These are phyloP conservation scores for Colletotrichum truncatum DNA, from an alignment of 2,329 filamentous ascomycete genomes.

Conservation along the genomic window DNA sequence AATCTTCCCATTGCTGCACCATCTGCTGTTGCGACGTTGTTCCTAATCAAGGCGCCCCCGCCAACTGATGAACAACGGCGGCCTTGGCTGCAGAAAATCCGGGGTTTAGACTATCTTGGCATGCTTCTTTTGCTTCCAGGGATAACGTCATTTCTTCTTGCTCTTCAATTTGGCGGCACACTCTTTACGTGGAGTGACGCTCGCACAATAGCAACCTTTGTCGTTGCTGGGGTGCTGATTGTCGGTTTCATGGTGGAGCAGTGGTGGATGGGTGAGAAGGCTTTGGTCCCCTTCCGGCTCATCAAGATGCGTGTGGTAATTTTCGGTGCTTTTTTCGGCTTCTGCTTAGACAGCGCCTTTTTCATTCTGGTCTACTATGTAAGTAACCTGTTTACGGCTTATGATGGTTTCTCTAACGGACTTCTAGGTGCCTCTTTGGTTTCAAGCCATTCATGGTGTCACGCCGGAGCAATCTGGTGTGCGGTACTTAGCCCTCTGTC, in stretches of 20 bases:
- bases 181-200: slow-evolving; percentile 41
- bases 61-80: slow-evolving; percentile 17
- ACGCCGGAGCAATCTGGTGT: slow-evolving; percentile 42
- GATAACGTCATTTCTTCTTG: slow-evolving; percentile 51
- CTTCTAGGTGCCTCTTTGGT: slow-evolving; percentile 42
- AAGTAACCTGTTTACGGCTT: background rate
- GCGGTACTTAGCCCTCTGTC: slow-evolving; percentile 39
- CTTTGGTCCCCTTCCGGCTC: slow-evolving; percentile 47
- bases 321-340: slow-evolving; percentile 35
- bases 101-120: slow-evolving; percentile 33
- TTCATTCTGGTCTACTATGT: slow-evolving; percentile 22
- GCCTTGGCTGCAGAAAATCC: slow-evolving; percentile 29
- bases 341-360: slow-evolving; percentile 27
- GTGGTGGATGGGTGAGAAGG: slow-evolving; percentile 41
- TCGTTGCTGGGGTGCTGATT: slow-evolving; percentile 39
- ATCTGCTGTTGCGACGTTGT: slow-evolving; percentile 37
- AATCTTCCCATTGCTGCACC: slow-evolving; percentile 40
- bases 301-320: slow-evolving; percentile 42
- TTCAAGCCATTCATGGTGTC: slow-evolving; percentile 44
- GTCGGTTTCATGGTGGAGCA: slow-evolving; percentile 42
- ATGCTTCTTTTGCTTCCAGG: slow-evolving; percentile 32
- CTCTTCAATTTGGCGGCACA: slow-evolving; percentile 52
- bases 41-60: slow-evolving; percentile 25
- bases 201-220: slow-evolving; percentile 39
- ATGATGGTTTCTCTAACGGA: background rate